A percentile compares a stretch with the other conserved stretches of the same genome.
These are phyloP conservation scores for Leonotis leonurus DNA, from an alignment of 257 asterid genomes.

Conservation along the genomic window DNA sequence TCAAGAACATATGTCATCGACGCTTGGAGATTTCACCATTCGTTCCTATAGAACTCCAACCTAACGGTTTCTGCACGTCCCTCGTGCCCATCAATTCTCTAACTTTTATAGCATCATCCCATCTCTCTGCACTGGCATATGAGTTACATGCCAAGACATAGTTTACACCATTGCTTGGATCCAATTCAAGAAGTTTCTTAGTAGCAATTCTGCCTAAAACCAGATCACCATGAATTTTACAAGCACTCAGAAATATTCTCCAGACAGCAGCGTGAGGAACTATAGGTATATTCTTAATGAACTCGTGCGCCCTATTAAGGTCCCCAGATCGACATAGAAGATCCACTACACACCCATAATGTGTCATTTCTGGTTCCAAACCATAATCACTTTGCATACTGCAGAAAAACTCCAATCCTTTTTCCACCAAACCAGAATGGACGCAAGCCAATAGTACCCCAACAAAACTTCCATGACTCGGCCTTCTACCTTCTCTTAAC, in stretches of 20 bases:
- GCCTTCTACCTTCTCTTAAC: conserved; percentile 24
- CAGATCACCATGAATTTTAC: conserved; percentile 33
- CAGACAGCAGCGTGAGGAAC: conserved; percentile 28
- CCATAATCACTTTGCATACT: conserved; percentile 35
- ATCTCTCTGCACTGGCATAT: conserved; percentile 32
- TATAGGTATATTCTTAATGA: conserved; percentile 30
- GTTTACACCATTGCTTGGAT: conserved; percentile 30
- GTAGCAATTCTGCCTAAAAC: conserved; percentile 32
- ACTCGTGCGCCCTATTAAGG: conserved; percentile 26
- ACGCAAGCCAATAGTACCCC: conserved; percentile 39
- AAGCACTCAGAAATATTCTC: conserved; percentile 38
- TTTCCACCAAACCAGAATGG: conserved; percentile 39
- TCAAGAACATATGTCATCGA: not conserved
- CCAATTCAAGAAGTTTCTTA: conserved; percentile 27
- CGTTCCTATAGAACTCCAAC: conserved; percentile 33
- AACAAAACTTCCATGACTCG: conserved; percentile 32
- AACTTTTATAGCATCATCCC: conserved; percentile 32
- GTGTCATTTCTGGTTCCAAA: conserved; percentile 41
- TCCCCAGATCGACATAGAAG: conserved; percentile 36
- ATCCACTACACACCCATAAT: conserved; percentile 45
- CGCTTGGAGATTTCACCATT: not conserved
- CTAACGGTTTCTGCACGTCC: conserved; percentile 31
- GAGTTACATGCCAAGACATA: conserved; percentile 36
- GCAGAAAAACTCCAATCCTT: conserved; percentile 29
- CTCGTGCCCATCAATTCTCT: conserved; percentile 26